phyloP scores from a whole-genome alignment of 345 rosid species.

The Euphorbia lathyris region DNA sequence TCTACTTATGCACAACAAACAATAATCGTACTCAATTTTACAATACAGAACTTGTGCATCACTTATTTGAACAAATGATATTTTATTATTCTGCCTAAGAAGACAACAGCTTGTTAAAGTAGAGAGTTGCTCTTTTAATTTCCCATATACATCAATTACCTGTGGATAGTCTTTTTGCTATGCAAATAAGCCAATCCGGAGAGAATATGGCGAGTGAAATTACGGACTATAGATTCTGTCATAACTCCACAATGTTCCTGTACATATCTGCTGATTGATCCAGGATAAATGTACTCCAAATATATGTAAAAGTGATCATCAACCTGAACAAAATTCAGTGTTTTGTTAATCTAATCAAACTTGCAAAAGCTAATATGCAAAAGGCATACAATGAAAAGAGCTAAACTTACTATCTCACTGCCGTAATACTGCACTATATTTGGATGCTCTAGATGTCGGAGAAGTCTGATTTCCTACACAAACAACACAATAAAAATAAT shows the following conservation, averaged over 20 bases:
- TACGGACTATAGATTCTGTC: conserved; percentile 63
- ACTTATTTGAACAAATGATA: conserved; percentile 8
- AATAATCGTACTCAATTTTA: not conserved
- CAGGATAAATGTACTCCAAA: conserved; percentile 66
- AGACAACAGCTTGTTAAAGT: not conserved
- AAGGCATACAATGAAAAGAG: not conserved
- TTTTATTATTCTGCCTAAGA: not conserved
- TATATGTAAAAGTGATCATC: conserved; percentile 62
- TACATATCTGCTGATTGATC: conserved; percentile 55
- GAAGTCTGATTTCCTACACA: conserved; percentile 59
- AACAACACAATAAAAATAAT: conserved; percentile 1
- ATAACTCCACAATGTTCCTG: conserved; percentile 54
- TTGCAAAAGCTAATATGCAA: conserved; percentile 2
- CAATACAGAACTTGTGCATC: not conserved
- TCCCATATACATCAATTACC: conserved; percentile 29
- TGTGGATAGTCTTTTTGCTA: conserved; percentile 58
- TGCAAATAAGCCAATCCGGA: conserved; percentile 63
- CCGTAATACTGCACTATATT: conserved; percentile 77
- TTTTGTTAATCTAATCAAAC: conserved; percentile 13
- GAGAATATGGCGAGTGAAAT: conserved; percentile 71
- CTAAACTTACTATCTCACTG: conserved; percentile 50
- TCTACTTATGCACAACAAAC: conserved; percentile 2
- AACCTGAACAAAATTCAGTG: conserved; percentile 36
- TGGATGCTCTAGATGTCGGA: conserved; percentile 45
- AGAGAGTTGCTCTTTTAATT: not conserved